Conservation (phyloP, 1,284 basidiomycete genomes). For the Ceraceosorus guamensis region DNA sequence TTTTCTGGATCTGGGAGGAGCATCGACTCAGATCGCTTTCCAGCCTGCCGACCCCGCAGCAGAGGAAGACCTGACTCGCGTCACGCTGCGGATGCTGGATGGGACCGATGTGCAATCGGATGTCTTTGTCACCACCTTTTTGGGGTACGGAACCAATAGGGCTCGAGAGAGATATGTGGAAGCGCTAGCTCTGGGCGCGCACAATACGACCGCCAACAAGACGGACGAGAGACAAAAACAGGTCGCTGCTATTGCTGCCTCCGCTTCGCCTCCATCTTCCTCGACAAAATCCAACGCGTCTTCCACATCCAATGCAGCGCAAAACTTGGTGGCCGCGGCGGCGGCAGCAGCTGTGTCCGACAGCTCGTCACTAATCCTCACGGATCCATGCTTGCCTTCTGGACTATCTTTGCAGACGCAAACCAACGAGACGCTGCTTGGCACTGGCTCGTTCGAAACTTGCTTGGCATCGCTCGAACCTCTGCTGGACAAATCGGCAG, state of each 20-base stretch:
- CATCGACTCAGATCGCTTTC: slow-evolving; percentile 96
- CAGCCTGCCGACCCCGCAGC: slow-evolving; percentile 50
- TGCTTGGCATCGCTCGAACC: slow-evolving; percentile 70
- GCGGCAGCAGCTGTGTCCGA: background rate
- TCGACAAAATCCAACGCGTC: too few species aligned
- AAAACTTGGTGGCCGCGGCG: background rate
- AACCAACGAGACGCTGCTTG: slow-evolving; percentile 51
- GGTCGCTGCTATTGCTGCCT: too few species aligned
- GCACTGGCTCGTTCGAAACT: slow-evolving; percentile 80
- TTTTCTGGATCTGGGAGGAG: slow-evolving; percentile 98
- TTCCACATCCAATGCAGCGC: too few species aligned
- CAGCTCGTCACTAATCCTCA: slow-evolving; percentile 1
- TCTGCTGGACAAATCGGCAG: slow-evolving; percentile 74
- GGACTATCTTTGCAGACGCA: slow-evolving; percentile 55
- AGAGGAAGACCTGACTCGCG: slow-evolving; percentile 54
- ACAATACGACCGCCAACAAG: slow-evolving; percentile 54
- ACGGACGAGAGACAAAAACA: slow-evolving; percentile 9
- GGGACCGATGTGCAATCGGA: slow-evolving; percentile 81
- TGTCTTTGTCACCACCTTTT: slow-evolving; percentile 96
- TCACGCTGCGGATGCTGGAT: slow-evolving; percentile 71
- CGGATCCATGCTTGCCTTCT: slow-evolving; percentile 83
- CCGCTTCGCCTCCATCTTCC: too few species aligned
- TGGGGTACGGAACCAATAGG: slow-evolving; percentile 95
- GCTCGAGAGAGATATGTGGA: slow-evolving; percentile 83
- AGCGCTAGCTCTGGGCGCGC: slow-evolving; percentile 48